A percentile compares a stretch with the other conserved stretches of the same genome.
Evolutionary conservation across 2,329 filamentous ascomycete genomes (phyloP).

Genomic region (Sarocladiaceae sp.): DNA sequence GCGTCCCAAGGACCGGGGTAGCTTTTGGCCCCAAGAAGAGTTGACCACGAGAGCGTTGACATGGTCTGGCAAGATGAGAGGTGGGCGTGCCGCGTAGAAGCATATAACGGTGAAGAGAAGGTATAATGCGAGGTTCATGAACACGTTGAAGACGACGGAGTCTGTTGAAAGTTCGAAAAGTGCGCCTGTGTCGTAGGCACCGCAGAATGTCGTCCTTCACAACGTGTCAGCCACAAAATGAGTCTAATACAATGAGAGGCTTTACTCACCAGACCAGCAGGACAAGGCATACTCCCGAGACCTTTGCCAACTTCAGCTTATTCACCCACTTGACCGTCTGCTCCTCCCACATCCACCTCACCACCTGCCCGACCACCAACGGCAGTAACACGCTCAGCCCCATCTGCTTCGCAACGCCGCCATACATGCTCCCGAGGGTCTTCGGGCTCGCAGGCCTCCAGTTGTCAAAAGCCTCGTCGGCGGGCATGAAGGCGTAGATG

Average conservation of each 20-base stretch:
- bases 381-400: conserved; percentile 62
- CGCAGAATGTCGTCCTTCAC: conserved; percentile 60
- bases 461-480: conserved; percentile 42
- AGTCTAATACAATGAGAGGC: neutral
- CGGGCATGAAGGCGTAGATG: conserved; percentile 54
- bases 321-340: conserved; percentile 46
- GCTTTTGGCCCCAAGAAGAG: conserved; percentile 17
- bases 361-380: conserved; percentile 52
- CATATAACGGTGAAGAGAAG: conserved; percentile 57
- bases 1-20: conserved; percentile 24
- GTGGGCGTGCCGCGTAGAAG: conserved; percentile 42
- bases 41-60: conserved; percentile 29
- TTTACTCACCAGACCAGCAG: conserved; percentile 41
- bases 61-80: conserved; percentile 22
- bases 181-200: conserved; percentile 54
- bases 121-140: conserved; percentile 61
- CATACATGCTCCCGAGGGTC: conserved; percentile 56
- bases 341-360: conserved; percentile 45
- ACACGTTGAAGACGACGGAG: conserved; percentile 55
- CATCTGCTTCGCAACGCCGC: conserved; percentile 60
- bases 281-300: conserved; percentile 41
- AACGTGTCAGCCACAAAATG: neutral
- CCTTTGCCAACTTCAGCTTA: conserved; percentile 45
- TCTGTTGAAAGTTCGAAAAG: conserved; percentile 41
- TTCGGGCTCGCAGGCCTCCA: conserved; percentile 48